A percentile compares a stretch with the other conserved stretches of the same genome.
Conservation (phyloP, 768 basidiomycete genomes). For the Amanita subjunquillea region DNA sequence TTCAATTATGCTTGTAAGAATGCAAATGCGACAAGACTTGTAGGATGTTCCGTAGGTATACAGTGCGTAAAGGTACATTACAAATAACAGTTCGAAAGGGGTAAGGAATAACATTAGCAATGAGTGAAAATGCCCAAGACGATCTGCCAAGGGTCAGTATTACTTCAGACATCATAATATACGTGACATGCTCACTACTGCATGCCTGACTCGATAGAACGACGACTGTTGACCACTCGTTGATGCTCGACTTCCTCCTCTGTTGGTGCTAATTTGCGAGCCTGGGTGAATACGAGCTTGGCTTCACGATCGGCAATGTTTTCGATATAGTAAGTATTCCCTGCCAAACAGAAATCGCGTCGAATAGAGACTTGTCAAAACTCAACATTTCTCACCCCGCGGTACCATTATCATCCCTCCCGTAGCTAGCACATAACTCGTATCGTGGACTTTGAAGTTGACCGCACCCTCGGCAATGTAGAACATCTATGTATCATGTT, state of each 20-base stretch:
- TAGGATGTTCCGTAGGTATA: no score
- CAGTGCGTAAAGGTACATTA: no score
- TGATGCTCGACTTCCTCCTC: constrained; percentile 1
- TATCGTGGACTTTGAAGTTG: constrained; percentile 73
- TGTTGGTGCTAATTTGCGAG: constrained; percentile 30
- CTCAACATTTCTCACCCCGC: constrained; percentile 43
- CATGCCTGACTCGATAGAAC: neutral
- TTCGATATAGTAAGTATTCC: constrained; percentile 84
- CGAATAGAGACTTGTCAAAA: neutral
- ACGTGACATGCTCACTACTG: neutral
- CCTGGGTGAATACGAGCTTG: constrained; percentile 88
- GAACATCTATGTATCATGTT: constrained; percentile 26
- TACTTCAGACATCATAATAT: neutral
- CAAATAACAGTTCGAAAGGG: neutral
- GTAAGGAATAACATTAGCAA: no score
- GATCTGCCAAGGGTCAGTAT: neutral
- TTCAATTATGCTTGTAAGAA: no score
- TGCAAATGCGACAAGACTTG: no score
- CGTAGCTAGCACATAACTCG: constrained; percentile 64
- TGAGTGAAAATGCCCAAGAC: neutral
- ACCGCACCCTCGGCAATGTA: constrained; percentile 84
- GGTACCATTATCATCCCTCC: constrained; percentile 90
- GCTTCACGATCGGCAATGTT: constrained; percentile 78
- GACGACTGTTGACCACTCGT: neutral
- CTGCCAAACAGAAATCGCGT: constrained; percentile 24